phyloP scores from a whole-genome alignment of 441 rosid species.

The Biscutella laevigata region DNA sequence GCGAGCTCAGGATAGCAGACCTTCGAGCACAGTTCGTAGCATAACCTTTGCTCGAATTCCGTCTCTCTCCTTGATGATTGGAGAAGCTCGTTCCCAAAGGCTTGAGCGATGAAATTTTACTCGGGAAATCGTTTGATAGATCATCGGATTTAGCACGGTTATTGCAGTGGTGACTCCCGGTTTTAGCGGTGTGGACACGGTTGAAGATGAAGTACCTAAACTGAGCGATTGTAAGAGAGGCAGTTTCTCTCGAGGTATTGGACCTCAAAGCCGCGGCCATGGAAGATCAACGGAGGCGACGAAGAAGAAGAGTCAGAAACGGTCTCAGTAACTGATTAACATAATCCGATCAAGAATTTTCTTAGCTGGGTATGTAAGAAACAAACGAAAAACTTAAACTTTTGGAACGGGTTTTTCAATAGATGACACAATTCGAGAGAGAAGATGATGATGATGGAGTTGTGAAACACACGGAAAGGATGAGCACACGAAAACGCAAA shows the following conservation, averaged over 20 bases:
- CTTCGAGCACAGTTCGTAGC: slow-evolving; percentile 22
- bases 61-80: slow-evolving; percentile 26
- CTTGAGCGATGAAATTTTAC: slow-evolving; percentile 41
- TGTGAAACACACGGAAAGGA: slow-evolving; percentile 28
- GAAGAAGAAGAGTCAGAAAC: not conserved
- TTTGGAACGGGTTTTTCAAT: not conserved
- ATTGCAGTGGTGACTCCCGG: no score
- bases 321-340: slow-evolving; percentile 12
- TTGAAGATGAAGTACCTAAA: slow-evolving; percentile 52
- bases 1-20: slow-evolving; percentile 32
- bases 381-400: not conserved
- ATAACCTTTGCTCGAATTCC: slow-evolving; percentile 20
- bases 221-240: slow-evolving; percentile 51
- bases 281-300: not conserved
- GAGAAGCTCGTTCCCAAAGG: slow-evolving; percentile 36
- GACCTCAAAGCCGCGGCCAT: slow-evolving; percentile 76
- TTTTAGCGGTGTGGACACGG: slow-evolving; percentile 49
- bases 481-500: slow-evolving; percentile 16
- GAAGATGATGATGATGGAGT: slow-evolving; percentile 1
- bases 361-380: not conserved
- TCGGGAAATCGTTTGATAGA: slow-evolving; percentile 31
- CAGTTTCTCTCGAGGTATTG: slow-evolving; percentile 46
- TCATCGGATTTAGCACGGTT: slow-evolving; percentile 42
- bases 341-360: slow-evolving; percentile 14
- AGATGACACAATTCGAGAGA: slow-evolving; percentile 1